These are phyloP conservation scores for Gastrolobium bilobum DNA, from an alignment of 306 rosid genomes.

Conservation along the genomic window DNA sequence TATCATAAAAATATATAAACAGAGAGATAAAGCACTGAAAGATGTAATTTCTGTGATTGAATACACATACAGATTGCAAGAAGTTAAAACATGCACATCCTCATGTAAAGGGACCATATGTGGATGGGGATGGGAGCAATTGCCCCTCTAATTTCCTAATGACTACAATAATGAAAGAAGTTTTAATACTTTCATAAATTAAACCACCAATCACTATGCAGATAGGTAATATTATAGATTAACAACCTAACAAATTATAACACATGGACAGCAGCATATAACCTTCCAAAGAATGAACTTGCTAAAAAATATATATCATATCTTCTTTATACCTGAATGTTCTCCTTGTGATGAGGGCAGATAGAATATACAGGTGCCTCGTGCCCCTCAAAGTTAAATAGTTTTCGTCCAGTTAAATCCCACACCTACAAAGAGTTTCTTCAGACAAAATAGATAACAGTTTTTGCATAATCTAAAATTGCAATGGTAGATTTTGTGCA, in stretches of 20 bases:
- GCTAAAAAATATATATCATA: constrained; percentile 11
- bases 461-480: constrained; percentile 36
- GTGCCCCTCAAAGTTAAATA: constrained; percentile 84
- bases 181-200: constrained; percentile 2
- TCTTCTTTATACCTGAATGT: constrained; percentile 66
- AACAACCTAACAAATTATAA: constrained; percentile 33
- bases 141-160: constrained; percentile 6
- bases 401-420: constrained; percentile 73
- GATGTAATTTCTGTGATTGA: background rate
- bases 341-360: constrained; percentile 95
- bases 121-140: background rate
- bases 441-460: constrained; percentile 46
- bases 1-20: background rate
- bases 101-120: background rate
- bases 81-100: constrained; percentile 6
- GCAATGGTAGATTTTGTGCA: constrained; percentile 44
- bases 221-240: constrained; percentile 10
- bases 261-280: background rate
- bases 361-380: constrained; percentile 88
- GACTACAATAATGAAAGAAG: constrained; percentile 17
- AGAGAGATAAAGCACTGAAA: constrained; percentile 16
- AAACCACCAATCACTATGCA: background rate
- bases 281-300: constrained; percentile 20
- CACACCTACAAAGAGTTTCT: constrained; percentile 73
- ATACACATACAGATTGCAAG: background rate